Evolutionary conservation across 495 filamentous ascomycete species (phyloP).

Genomic region (Penicillium taxi): DNA sequence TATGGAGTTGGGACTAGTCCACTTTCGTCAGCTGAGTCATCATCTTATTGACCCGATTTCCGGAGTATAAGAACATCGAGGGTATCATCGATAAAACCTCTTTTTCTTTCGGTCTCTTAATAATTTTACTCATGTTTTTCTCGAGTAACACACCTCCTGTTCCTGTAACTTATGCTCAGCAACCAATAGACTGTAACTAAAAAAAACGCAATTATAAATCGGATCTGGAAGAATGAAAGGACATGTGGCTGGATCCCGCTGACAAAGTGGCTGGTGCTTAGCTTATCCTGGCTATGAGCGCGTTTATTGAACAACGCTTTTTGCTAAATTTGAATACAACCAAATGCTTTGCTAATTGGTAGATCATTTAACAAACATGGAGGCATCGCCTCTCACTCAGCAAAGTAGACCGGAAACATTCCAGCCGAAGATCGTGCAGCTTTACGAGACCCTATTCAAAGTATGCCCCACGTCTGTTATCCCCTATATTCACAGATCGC

Average conservation of each 20-base stretch:
- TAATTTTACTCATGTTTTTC: no score
- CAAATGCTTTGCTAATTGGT: slow-evolving; percentile 7
- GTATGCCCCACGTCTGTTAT: slow-evolving; percentile 37
- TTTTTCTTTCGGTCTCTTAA: no score
- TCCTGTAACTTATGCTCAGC: no score
- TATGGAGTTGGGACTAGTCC: no score
- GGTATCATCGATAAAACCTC: no score
- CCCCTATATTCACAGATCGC: slow-evolving; percentile 1
- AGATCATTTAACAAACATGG: slow-evolving; percentile 49
- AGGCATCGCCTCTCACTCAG: slow-evolving; percentile 86
- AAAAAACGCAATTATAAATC: not conserved
- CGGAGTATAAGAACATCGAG: no score
- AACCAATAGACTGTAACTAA: not conserved
- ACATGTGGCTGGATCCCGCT: slow-evolving; percentile 31
- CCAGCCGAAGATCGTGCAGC: slow-evolving; percentile 82
- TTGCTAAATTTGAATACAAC: not conserved
- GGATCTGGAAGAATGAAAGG: slow-evolving; percentile 7
- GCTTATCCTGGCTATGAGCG: no score
- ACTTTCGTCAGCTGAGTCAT: slow-evolving; percentile 17
- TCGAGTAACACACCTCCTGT: no score
- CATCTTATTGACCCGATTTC: slow-evolving; percentile 6
- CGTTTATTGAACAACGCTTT: not conserved
- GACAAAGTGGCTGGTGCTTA: slow-evolving; percentile 26
- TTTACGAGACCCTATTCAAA: slow-evolving; percentile 83
- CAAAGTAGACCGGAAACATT: slow-evolving; percentile 86